These are phyloP conservation scores for Heritiera fomes DNA, from an alignment of 345 rosid genomes.

Conservation along the genomic window DNA sequence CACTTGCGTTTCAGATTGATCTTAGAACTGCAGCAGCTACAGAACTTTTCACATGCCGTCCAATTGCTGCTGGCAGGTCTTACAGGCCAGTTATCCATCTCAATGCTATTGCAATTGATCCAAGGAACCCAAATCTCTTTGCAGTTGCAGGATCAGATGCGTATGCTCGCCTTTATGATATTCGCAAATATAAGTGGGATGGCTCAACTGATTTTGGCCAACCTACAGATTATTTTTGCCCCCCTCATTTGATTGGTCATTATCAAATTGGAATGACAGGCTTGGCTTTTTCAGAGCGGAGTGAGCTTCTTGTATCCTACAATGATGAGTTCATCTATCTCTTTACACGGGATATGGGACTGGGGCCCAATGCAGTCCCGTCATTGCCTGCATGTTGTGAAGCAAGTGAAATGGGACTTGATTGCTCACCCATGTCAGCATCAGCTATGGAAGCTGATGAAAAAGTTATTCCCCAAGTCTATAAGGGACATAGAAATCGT, in stretches of 20 bases:
- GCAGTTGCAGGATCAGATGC: conserved; percentile 83
- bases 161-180: conserved; percentile 80
- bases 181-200: conserved; percentile 64
- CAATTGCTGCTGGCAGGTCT: conserved; percentile 33
- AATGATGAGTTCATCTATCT: conserved; percentile 76
- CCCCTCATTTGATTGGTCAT: conserved; percentile 65
- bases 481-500: conserved; percentile 69
- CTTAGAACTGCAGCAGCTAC: conserved; percentile 62
- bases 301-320: conserved; percentile 88
- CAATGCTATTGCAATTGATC: conserved; percentile 78
- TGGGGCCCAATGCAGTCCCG: conserved; percentile 54
- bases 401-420: conserved; percentile 33
- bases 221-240: conserved; percentile 71
- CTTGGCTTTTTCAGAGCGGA: conserved; percentile 81
- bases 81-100: conserved; percentile 39
- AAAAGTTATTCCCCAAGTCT: conserved; percentile 51
- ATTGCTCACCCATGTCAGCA: conserved; percentile 26
- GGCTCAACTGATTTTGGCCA: conserved; percentile 53
- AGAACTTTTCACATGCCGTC: conserved; percentile 68
- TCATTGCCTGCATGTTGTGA: conserved; percentile 36
- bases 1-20: conserved; percentile 67
- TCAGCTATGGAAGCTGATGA: conserved; percentile 31
- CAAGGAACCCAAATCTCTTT: conserved; percentile 73
- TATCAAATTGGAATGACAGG: conserved; percentile 72
- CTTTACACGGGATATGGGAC: conserved; percentile 67